phyloP scores from a whole-genome alignment of 2,329 filamentous ascomycete species.

The Colletotrichum endophyticum region DNA sequence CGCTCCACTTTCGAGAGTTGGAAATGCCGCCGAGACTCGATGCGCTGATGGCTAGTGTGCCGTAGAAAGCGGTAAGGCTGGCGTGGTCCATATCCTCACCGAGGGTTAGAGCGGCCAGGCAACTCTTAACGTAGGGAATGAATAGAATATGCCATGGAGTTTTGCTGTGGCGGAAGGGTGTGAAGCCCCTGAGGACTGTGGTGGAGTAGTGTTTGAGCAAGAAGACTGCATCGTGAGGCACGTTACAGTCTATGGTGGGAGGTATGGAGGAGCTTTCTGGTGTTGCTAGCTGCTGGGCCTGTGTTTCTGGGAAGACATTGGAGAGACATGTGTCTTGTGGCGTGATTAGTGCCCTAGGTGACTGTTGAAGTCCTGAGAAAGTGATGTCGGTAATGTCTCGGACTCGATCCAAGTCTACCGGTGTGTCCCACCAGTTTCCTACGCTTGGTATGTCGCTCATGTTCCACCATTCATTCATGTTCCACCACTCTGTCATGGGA shows the following conservation, averaged over 20 bases:
- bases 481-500: neutral
- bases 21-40: slow-evolving; percentile 36
- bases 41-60: slow-evolving; percentile 41
- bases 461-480: neutral
- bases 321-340: neutral
- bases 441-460: neutral
- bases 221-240: slow-evolving; percentile 35
- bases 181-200: slow-evolving; percentile 37
- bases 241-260: neutral
- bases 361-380: neutral
- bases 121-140: slow-evolving; percentile 38
- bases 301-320: neutral
- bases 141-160: slow-evolving; percentile 45
- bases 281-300: neutral
- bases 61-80: slow-evolving; percentile 39
- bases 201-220: slow-evolving; percentile 42
- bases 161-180: slow-evolving; percentile 40
- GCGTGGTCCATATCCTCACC: slow-evolving; percentile 37
- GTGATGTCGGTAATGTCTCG: neutral
- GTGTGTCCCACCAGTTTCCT: neutral
- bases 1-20: slow-evolving; percentile 32
- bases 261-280: neutral
- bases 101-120: slow-evolving; percentile 38
- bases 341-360: neutral
- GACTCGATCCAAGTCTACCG: neutral